These are phyloP conservation scores for Boletus rubescentipes DNA, from an alignment of 768 basidiomycete species.

Conservation along the genomic window DNA sequence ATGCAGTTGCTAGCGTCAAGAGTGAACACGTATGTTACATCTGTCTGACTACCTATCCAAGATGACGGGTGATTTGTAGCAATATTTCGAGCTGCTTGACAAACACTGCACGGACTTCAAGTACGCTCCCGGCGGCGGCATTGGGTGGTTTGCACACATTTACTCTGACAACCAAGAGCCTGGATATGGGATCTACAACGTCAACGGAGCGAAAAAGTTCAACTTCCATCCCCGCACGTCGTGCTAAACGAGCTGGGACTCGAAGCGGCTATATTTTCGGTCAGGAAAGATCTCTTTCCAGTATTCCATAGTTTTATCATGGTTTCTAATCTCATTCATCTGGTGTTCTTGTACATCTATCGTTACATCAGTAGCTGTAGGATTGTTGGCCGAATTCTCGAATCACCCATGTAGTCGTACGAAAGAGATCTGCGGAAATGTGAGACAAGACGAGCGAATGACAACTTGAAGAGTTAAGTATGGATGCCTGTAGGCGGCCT, in stretches of 20 bases:
- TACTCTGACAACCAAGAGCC: slow-evolving; percentile 65
- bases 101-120: slow-evolving; percentile 64
- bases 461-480: too few relatives aligned
- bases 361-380: neutral
- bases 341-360: slow-evolving; percentile 2
- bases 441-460: neutral
- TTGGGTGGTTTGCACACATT: slow-evolving; percentile 84
- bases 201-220: slow-evolving; percentile 54
- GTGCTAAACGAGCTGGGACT: slow-evolving; percentile 41
- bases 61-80: slow-evolving; percentile 5
- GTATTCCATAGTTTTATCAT: too few relatives aligned
- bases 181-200: slow-evolving; percentile 68
- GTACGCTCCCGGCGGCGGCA: slow-evolving; percentile 52
- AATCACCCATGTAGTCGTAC: neutral
- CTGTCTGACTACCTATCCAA: neutral
- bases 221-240: slow-evolving; percentile 60
- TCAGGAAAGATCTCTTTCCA: too few relatives aligned
- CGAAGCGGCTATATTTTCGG: neutral
- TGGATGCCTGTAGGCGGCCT: slow-evolving; percentile 60
- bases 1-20: slow-evolving; percentile 58
- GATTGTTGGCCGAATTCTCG: too few relatives aligned
- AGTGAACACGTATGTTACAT: slow-evolving; percentile 54
- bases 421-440: neutral
- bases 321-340: too few relatives aligned
- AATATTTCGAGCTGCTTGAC: slow-evolving; percentile 67